phyloP scores from a whole-genome alignment of 2,329 filamentous ascomycete species.

The Ophiostoma perfectum region DNA sequence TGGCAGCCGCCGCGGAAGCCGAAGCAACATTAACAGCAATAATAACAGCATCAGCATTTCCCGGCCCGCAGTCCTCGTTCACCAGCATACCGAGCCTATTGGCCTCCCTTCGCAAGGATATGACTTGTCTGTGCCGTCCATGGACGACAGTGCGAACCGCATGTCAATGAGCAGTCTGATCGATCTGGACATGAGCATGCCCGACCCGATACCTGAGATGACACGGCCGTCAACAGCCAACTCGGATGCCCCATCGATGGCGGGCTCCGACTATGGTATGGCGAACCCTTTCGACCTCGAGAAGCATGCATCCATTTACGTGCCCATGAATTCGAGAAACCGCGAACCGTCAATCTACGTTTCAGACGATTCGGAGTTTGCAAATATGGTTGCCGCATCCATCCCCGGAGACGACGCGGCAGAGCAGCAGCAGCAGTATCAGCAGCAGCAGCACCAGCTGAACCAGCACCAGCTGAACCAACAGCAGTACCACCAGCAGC shows the following conservation, averaged over 20 bases:
- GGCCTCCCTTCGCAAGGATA: conserved; percentile 37
- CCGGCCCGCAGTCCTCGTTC: conserved; percentile 31
- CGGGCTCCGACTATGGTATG: conserved; percentile 51
- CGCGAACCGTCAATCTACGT: conserved; percentile 55
- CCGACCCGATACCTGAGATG: conserved; percentile 47
- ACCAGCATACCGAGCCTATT: conserved; percentile 45
- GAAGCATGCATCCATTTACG: conserved; percentile 54
- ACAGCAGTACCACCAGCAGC: conserved; percentile 1
- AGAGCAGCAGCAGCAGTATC: conserved; percentile 19
- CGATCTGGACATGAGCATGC: conserved; percentile 34
- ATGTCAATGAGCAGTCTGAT: conserved; percentile 36
- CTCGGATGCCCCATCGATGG: conserved; percentile 52
- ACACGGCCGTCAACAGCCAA: conserved; percentile 55
- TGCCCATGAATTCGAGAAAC: conserved; percentile 24
- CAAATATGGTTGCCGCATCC: conserved; percentile 30
- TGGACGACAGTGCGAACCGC: conserved; percentile 29
- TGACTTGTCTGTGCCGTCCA: conserved; percentile 31
- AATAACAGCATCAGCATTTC: conserved; percentile 23
- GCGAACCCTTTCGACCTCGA: conserved; percentile 59
- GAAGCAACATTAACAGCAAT: conserved; percentile 18
- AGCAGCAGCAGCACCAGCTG: conserved; percentile 12
- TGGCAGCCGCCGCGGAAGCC: conserved; percentile 14
- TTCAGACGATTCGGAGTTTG: conserved; percentile 52
- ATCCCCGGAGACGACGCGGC: conserved; percentile 28
- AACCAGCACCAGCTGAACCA: conserved; percentile 27